Evolutionary conservation across 169 alveolate species (phyloP), one percentile per base, ranked within the genome.

Genomic region (Plasmodium gallinaceum): DNA sequence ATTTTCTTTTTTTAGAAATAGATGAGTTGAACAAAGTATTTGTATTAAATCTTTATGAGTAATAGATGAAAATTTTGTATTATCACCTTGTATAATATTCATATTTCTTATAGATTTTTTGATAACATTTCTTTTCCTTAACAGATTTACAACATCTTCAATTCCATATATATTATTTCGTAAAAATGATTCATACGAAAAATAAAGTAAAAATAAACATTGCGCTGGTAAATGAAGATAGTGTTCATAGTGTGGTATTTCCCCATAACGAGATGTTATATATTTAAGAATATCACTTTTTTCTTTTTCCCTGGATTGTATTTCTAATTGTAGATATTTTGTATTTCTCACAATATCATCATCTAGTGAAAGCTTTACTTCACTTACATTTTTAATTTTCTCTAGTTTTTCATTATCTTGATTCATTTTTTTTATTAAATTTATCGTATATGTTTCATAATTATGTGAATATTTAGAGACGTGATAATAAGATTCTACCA

Each of bases 1-100:
- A 60, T 86, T 20, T 66, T 86, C 92, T 52, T 86, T 69, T 57
- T 70, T 69, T 7, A 86, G 71, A 86, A 86, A 86, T 72, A 86
- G 58, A 32, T 71, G 86, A 16, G 87, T 69, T 20, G 78, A 73
- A 73, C 92, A 86, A 5, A 86, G 48, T 18, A 86, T 86, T 24
- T 61, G 70, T 48, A 86, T 58, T 22, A 86, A 42, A 86, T 86
- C 85, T 43, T 54, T 72, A 12, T 60, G 22, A n/a, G 22, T 32
- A 45, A 86, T 86, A 8, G 75, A 0, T 32, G 92, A 74, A 46
- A 58, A 86, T 64, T 43, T 7, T 2, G 87, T 71, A 42, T 45
- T 71, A 18, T 70, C 61, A 9, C n/a, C 37, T 20, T 86, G 92
- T 20, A 64, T 26, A 16, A 9, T 16, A 12, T 46, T 18, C 3